A percentile compares a stretch with the other conserved stretches of the same genome.
Evolutionary conservation across 2,329 filamentous ascomycete species (phyloP).

Genomic region (Didymella arachidicola): DNA sequence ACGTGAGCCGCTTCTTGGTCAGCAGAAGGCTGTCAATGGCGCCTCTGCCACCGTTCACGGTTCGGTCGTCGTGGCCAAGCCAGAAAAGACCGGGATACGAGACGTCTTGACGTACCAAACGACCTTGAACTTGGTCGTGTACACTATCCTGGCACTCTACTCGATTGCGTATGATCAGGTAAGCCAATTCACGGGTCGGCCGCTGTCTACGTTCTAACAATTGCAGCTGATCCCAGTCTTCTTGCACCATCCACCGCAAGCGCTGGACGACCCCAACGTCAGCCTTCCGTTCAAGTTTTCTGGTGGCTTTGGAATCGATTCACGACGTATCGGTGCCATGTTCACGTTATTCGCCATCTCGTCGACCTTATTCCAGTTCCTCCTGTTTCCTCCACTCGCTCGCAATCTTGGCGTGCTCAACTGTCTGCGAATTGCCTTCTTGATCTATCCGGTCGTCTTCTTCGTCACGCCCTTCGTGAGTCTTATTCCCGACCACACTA

Average conservation of each 20-base stretch:
- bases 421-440: slow-evolving; percentile 73
- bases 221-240: slow-evolving; percentile 78
- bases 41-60: slow-evolving; percentile 21
- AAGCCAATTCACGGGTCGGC: not conserved
- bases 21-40: slow-evolving; percentile 30
- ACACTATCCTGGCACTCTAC: slow-evolving; percentile 83
- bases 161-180: slow-evolving; percentile 82
- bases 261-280: slow-evolving; percentile 61
- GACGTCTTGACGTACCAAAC: slow-evolving; percentile 80
- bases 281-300: slow-evolving; percentile 80
- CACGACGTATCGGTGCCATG: slow-evolving; percentile 80
- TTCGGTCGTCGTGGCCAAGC: slow-evolving; percentile 17
- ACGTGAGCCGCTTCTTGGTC: slow-evolving; percentile 42
- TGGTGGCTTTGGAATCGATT: slow-evolving; percentile 78
- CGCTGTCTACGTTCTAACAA: slow-evolving; percentile 14
- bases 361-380: slow-evolving; percentile 84
- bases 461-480: slow-evolving; percentile 82
- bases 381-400: slow-evolving; percentile 81
- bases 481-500: slow-evolving; percentile 60
- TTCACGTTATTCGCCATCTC: slow-evolving; percentile 84
- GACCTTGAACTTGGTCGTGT: slow-evolving; percentile 75
- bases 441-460: slow-evolving; percentile 78
- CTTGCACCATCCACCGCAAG: slow-evolving; percentile 74
- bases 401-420: slow-evolving; percentile 74
- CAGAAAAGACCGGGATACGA: slow-evolving; percentile 52